These are phyloP conservation scores for Picea glauca DNA, from an alignment of 75 land plant species.

Conservation along the genomic window DNA sequence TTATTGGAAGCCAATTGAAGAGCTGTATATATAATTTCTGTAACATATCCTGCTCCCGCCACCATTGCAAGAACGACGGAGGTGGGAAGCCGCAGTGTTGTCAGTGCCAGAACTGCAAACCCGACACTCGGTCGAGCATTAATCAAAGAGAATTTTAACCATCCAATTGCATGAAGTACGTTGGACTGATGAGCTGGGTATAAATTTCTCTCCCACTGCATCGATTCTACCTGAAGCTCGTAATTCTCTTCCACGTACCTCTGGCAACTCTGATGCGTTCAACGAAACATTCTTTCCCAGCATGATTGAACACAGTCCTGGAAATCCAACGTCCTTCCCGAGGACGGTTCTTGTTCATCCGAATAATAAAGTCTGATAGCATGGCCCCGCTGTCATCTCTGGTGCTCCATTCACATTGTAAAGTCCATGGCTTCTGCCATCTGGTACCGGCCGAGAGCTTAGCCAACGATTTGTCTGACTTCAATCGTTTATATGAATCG, in stretches of 20 bases:
- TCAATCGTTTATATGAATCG: too few species aligned
- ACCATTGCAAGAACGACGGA: not conserved
- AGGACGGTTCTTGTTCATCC: constrained; percentile 61
- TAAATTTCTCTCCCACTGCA: constrained; percentile 22
- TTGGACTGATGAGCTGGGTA: too few species aligned
- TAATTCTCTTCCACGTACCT: constrained; percentile 74
- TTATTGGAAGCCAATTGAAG: not conserved
- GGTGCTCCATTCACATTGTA: too few species aligned
- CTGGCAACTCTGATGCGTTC: constrained; percentile 72
- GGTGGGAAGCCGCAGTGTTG: constrained; percentile 9
- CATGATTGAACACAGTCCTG: constrained; percentile 83
- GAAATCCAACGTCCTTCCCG: constrained; percentile 90
- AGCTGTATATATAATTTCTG: not conserved
- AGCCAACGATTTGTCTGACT: too few species aligned
- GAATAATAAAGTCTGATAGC: constrained; percentile 72
- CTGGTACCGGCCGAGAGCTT: too few species aligned
- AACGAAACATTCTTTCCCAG: constrained; percentile 85
- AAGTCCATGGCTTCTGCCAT: too few species aligned
- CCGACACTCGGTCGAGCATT: constrained; percentile 32
- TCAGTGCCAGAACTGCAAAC: constrained; percentile 19
- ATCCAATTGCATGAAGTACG: not conserved
- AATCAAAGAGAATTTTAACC: constrained; percentile 28
- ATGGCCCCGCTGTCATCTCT: constrained; percentile 85
- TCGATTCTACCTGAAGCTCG: constrained; percentile 29
- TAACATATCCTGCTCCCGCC: not conserved